phyloP scores from a whole-genome alignment of 768 basidiomycete species.

The Leccinum subgranulosum region DNA sequence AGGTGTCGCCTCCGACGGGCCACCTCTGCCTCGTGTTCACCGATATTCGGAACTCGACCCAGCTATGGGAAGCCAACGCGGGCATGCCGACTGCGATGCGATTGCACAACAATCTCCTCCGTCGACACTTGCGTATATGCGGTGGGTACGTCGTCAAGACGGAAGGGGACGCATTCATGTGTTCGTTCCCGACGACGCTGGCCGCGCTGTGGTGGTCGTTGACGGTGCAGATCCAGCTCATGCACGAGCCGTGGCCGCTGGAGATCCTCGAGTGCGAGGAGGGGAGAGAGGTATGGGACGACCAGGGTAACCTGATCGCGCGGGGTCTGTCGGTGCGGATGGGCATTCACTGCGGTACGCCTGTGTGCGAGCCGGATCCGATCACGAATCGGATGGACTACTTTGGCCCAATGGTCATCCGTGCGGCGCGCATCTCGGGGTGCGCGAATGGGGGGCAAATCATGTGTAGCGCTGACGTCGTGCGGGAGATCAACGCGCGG shows the following conservation, averaged over 20 bases:
- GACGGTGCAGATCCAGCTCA: constrained; percentile 77
- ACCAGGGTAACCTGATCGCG: constrained; percentile 64
- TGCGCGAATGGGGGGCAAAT: constrained; percentile 90
- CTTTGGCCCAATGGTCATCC: constrained; percentile 95
- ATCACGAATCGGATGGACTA: constrained; percentile 97
- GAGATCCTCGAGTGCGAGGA: constrained; percentile 93
- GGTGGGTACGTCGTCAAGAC: constrained; percentile 99
- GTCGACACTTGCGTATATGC: constrained; percentile 81
- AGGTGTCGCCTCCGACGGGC: constrained; percentile 82
- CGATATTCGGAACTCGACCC: constrained; percentile 95
- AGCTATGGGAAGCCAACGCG: constrained; percentile 92
- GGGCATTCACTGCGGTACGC: constrained; percentile 93
- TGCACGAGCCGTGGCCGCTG: constrained; percentile 84
- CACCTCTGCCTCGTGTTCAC: constrained; percentile 95
- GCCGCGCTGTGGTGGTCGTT: constrained; percentile 90
- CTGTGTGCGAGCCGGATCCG: constrained; percentile 88
- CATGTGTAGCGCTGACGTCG: constrained; percentile 84
- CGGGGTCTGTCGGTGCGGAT: constrained; percentile 93
- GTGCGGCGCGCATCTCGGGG: constrained; percentile 79
- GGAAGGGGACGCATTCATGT: constrained; percentile 99
- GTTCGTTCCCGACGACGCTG: constrained; percentile 88
- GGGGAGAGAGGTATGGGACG: constrained; percentile 74
- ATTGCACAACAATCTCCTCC: constrained; percentile 82
- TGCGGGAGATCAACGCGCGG: constrained; percentile 71
- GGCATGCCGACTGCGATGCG: constrained; percentile 95